A percentile compares a stretch with the other conserved stretches of the same genome.
Conservation (phyloP, 805 yeast species). For the Candida anglica region DNA sequence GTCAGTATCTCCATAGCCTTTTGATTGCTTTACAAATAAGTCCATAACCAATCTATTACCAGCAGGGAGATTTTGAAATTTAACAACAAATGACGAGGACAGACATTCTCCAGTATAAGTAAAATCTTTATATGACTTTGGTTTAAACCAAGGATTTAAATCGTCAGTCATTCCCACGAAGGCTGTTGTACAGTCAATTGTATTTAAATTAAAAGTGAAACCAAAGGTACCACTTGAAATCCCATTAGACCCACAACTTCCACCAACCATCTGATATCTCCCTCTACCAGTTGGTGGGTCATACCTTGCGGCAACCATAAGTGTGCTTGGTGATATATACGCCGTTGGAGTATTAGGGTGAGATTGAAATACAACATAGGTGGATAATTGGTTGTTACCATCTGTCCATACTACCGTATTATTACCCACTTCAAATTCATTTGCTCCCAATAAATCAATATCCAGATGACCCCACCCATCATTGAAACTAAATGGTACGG, state of each 20-base stretch:
- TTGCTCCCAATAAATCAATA: conserved; percentile 7
- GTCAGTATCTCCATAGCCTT: neutral
- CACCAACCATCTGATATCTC: neutral
- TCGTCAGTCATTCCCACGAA: conserved; percentile 16
- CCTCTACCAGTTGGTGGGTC: neutral
- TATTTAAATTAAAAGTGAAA: conserved; percentile 7
- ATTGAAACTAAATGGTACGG: conserved; percentile 1
- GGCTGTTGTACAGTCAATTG: conserved; percentile 17
- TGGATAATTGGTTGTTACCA: conserved; percentile 11
- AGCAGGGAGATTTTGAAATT: conserved; percentile 21
- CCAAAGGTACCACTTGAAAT: conserved; percentile 19
- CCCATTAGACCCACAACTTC: conserved; percentile 10
- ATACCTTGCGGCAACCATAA: neutral
- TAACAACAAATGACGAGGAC: conserved; percentile 5
- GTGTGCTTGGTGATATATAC: neutral
- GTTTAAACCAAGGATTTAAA: conserved; percentile 18
- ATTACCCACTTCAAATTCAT: conserved; percentile 6
- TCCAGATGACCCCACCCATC: conserved; percentile 5
- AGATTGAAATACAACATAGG: conserved; percentile 7
- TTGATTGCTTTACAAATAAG: neutral
- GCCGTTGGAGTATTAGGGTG: neutral
- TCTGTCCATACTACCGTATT: conserved; percentile 13
- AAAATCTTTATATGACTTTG: conserved; percentile 6
- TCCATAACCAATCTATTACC: conserved; percentile 23
- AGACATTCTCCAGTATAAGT: conserved; percentile 12